These are phyloP conservation scores for Acanthamoeba triangularis DNA, from an alignment of 208 protist genomes.

Conservation along the genomic window DNA sequence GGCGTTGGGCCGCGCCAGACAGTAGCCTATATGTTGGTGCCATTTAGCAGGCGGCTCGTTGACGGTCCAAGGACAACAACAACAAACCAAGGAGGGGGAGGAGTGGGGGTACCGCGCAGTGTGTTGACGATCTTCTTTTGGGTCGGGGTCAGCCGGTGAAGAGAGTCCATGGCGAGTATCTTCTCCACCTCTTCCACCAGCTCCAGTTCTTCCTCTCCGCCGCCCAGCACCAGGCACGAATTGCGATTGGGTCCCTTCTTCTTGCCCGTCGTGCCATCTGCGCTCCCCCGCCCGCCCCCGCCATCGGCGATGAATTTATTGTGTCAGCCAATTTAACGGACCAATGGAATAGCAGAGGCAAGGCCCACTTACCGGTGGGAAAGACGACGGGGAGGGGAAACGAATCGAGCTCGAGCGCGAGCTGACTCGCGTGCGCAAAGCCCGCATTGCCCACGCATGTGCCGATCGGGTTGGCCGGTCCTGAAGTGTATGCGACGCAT, in stretches of 20 bases:
- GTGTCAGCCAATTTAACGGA: too few relatives aligned
- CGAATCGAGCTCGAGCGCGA: neutral
- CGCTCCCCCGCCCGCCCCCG: too few relatives aligned
- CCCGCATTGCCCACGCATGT: constrained; percentile 4
- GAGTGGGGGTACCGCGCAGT: neutral
- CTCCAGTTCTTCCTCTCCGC: constrained; percentile 32
- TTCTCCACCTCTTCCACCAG: constrained; percentile 52
- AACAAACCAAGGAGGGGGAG: neutral
- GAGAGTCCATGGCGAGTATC: constrained; percentile 14
- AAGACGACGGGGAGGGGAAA: constrained; percentile 42
- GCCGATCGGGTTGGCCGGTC: constrained; percentile 51
- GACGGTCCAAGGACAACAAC: neutral
- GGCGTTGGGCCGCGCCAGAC: constrained; percentile 9
- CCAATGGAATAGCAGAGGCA: neutral
- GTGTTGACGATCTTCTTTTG: constrained; percentile 49
- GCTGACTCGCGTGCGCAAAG: neutral
- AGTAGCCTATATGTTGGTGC: neutral
- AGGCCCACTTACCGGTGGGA: neutral
- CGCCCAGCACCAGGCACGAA: neutral
- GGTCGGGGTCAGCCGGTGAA: constrained; percentile 1
- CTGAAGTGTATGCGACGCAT: neutral
- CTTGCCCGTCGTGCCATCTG: constrained; percentile 31
- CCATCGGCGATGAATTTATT: too few relatives aligned
- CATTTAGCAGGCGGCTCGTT: too few relatives aligned
- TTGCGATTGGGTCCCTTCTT: neutral